Evolutionary conservation across 139 green algal species (phyloP).

Genomic region (Tetradesmus lagerheimii): DNA sequence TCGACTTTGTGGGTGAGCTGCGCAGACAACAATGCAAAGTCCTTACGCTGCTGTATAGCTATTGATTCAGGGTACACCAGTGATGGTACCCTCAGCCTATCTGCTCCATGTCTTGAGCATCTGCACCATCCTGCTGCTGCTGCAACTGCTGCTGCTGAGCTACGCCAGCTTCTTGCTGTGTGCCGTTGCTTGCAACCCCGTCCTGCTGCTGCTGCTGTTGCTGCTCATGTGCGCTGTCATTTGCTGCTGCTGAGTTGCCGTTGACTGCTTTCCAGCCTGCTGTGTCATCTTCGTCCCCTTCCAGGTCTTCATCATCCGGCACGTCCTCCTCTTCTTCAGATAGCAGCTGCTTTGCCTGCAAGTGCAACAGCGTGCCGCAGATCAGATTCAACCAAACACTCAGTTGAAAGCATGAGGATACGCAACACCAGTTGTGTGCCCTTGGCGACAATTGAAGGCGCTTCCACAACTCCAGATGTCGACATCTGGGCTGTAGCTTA

Average conservation of each 20-base stretch:
- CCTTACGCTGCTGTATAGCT: not conserved
- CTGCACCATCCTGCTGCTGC: not conserved
- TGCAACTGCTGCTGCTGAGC: constrained; percentile 27
- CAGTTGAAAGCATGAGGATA: too few species aligned
- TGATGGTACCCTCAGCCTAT: not conserved
- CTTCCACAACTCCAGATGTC: too few species aligned
- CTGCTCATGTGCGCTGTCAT: not conserved
- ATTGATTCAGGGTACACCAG: too few species aligned
- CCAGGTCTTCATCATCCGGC: not conserved
- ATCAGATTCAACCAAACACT: too few species aligned
- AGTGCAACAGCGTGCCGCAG: not conserved
- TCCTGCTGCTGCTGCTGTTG: constrained; percentile 7
- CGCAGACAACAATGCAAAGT: too few species aligned
- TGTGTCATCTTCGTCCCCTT: constrained; percentile 3
- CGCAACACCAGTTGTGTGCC: too few species aligned
- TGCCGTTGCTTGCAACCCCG: not conserved
- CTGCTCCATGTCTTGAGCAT: constrained; percentile 12
- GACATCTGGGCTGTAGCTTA: too few species aligned
- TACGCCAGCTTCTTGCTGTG: not conserved
- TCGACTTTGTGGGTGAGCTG: too few species aligned
- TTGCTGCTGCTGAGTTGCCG: not conserved
- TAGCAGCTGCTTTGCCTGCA: constrained; percentile 13
- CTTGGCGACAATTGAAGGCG: too few species aligned
- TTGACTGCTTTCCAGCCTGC: constrained; percentile 5
- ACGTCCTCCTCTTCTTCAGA: not conserved